These are phyloP conservation scores for Hamigera avellanea DNA, from an alignment of 495 filamentous ascomycete species.

Conservation along the genomic window DNA sequence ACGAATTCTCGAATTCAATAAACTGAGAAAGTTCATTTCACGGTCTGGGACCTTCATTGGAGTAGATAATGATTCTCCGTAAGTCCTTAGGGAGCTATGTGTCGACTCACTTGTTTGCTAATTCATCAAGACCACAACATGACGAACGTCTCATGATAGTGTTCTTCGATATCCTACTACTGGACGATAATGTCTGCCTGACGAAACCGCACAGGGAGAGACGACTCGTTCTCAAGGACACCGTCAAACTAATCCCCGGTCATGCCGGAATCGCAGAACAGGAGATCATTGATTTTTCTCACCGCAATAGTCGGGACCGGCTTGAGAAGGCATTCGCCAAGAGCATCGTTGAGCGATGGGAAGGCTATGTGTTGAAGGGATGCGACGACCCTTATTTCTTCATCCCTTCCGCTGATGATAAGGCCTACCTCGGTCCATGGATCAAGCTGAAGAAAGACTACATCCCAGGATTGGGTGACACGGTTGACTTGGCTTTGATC, in stretches of 20 bases:
- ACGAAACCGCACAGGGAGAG: constrained; percentile 47
- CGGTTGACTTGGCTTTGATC: constrained; percentile 68
- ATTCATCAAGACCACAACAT: constrained; percentile 38
- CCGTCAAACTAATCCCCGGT: constrained; percentile 45
- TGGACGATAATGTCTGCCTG: constrained; percentile 58
- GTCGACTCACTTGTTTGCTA: constrained; percentile 2
- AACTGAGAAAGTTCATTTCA: constrained; percentile 67
- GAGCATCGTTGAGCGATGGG: constrained; percentile 52
- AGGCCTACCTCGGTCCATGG: constrained; percentile 36
- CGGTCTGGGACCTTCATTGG: constrained; percentile 63
- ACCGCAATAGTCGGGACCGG: constrained; percentile 20
- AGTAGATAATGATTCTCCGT: constrained; percentile 58
- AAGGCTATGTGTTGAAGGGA: constrained; percentile 72
- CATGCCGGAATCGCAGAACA: constrained; percentile 50
- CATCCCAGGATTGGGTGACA: constrained; percentile 66
- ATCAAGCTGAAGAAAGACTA: constrained; percentile 92
- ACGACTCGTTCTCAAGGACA: constrained; percentile 42
- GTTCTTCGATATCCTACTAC: constrained; percentile 65
- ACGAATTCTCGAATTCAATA: constrained; percentile 59
- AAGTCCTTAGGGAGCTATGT: constrained; percentile 10
- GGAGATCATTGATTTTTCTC: constrained; percentile 50
- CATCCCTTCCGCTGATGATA: constrained; percentile 22
- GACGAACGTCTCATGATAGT: constrained; percentile 76
- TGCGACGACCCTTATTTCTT: constrained; percentile 67
- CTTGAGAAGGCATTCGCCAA: constrained; percentile 53